A percentile compares a stretch with the other conserved stretches of the same genome.
phyloP scores from a whole-genome alignment of 805 yeast species.

The Pichia thaimueangensis region DNA sequence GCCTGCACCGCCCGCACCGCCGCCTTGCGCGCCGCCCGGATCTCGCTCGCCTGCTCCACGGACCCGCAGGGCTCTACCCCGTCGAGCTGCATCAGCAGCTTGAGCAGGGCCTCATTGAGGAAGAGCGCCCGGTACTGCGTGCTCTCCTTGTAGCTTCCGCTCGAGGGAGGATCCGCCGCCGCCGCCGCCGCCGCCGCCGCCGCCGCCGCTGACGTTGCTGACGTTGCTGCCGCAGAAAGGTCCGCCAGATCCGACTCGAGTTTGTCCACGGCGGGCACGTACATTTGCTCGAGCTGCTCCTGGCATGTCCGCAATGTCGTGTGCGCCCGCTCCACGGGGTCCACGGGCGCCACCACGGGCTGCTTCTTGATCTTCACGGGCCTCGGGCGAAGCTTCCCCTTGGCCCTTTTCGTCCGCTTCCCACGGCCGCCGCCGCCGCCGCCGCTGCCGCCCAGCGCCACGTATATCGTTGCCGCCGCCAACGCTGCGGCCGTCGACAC shows the following conservation, averaged over 20 bases:
- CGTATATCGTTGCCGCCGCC: constrained; percentile 9
- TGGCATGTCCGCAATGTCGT: too few relatives aligned
- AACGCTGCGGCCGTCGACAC: constrained; percentile 14
- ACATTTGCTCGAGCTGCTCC: too few relatives aligned
- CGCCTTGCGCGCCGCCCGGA: constrained; percentile 53
- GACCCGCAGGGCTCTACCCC: constrained; percentile 44
- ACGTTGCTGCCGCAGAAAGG: too few relatives aligned
- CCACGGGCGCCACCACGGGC: too few relatives aligned
- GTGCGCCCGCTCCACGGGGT: too few relatives aligned
- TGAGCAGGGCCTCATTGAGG: constrained; percentile 62
- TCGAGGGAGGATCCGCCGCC: constrained; percentile 10
- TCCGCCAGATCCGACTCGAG: too few relatives aligned
- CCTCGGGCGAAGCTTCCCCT: too few relatives aligned
- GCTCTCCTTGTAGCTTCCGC: constrained; percentile 22
- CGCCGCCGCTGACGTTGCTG: too few relatives aligned
- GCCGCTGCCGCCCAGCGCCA: constrained; percentile 10
- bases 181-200: constrained; percentile 5
- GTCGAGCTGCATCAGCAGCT: constrained; percentile 60
- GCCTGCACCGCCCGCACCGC: constrained; percentile 56
- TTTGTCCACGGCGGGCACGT: too few relatives aligned
- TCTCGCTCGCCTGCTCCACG: too few relatives aligned
- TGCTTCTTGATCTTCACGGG: too few relatives aligned
- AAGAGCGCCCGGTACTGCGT: constrained; percentile 44
- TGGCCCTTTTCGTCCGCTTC: constrained; percentile 7
- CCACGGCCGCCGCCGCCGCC: constrained; percentile 7